Percentiles rank a stretch among this genome's conserved stretches.
These are phyloP conservation scores for Hypoxylon subgilvum DNA, from an alignment of 495 filamentous ascomycete species.

Conservation along the genomic window DNA sequence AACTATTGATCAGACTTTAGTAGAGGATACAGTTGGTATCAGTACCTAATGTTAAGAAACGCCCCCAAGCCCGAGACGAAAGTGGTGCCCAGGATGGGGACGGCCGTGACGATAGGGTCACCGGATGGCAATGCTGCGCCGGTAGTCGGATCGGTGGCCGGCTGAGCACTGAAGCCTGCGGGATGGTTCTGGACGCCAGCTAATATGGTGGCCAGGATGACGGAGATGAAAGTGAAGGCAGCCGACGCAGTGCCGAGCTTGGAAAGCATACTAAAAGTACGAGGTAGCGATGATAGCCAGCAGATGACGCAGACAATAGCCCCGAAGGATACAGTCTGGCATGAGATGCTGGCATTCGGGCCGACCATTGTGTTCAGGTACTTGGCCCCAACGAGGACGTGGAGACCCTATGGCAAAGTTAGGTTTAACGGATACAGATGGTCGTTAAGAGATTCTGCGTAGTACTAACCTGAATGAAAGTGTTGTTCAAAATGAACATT, in stretches of 20 bases:
- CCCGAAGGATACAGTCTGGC: constrained; percentile 72
- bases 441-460: constrained; percentile 25
- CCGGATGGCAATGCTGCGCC: constrained; percentile 52
- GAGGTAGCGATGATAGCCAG: constrained; percentile 76
- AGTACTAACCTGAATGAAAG: constrained; percentile 76
- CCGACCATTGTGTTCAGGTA: constrained; percentile 83
- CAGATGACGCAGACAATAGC: constrained; percentile 72
- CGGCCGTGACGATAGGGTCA: constrained; percentile 64
- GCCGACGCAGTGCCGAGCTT: constrained; percentile 77
- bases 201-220: constrained; percentile 79
- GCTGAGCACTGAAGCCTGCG: constrained; percentile 59
- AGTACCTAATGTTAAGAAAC: constrained; percentile 75
- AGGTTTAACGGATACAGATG: constrained; percentile 1
- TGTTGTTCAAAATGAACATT: constrained; percentile 93
- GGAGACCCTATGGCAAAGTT: constrained; percentile 62
- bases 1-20: not conserved
- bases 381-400: constrained; percentile 77
- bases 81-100: constrained; percentile 73
- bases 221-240: constrained; percentile 84
- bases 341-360: constrained; percentile 61
- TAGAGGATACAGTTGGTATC: not conserved
- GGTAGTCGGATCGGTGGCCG: constrained; percentile 44
- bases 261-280: constrained; percentile 79
- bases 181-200: constrained; percentile 74
- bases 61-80: constrained; percentile 81